Evolutionary conservation across 2,329 filamentous ascomycete species (phyloP), one percentile per base, ranked within the genome.

Genomic region (Mariannaea sp.): DNA sequence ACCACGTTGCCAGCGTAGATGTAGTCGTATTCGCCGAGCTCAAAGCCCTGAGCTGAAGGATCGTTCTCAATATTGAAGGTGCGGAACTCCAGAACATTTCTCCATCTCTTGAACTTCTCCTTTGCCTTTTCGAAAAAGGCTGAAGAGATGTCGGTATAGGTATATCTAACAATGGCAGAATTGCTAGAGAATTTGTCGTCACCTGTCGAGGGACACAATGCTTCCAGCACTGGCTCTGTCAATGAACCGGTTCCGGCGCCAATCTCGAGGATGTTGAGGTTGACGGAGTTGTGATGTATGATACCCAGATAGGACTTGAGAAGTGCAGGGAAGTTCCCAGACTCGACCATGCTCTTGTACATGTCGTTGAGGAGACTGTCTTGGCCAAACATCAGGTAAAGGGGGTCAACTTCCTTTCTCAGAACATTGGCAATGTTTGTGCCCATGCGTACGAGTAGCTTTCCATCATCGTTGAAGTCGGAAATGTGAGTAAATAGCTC

Each of bases 81-180:
- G 5, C 49, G 33, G 19, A 45, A 52, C 10, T 52, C 24, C 12
- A 52, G 24, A 9, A 52, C 12, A 6, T 41, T 41, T 1, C 10
- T 16, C 49, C 49, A 52, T 13, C 39, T 41, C 2, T 14, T 45
- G 14, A 52, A 52, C 35, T 46, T 52, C 7, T 32, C 13, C 27
- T 52, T 41, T 0, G 49, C 49, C 27, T 52, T 33, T 14, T 52
- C 49, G 10, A 52, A 52, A n/a, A 52, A 52, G 9, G 40, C 49
- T 2, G 49, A 39, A 1, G 49, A 52, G 7, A 52, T 52, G 12
- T 52, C 49, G 1, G 49, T 52, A 33, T 33, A 52, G 2, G 49
- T 52, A 27, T 52, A 52, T 8, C 22, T 24, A 8, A 24, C 22
- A 24, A 24, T 24, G 3, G 8, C 26, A 2, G 27, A 20, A 7